phyloP scores from a whole-genome alignment of 495 filamentous ascomycete genomes.

The Cercophora newfieldiana region DNA sequence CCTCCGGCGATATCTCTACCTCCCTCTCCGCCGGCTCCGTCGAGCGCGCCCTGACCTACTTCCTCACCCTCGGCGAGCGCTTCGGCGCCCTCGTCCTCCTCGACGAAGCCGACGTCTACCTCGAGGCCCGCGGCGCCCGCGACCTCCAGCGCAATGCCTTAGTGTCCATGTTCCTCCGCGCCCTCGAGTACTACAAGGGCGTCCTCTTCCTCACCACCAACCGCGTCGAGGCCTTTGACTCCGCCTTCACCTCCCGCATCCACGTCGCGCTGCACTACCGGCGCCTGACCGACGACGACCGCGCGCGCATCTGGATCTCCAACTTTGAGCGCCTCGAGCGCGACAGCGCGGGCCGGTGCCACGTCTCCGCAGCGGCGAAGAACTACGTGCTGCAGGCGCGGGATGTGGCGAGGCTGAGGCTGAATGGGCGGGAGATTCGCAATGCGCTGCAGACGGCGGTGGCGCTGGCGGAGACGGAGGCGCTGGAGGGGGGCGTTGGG shows the following conservation, averaged over 20 bases:
- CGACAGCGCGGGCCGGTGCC: conserved; percentile 33
- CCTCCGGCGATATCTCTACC: conserved; percentile 40
- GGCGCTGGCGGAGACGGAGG: conserved; percentile 44
- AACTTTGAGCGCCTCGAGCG: conserved; percentile 44
- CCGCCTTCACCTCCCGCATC: conserved; percentile 44
- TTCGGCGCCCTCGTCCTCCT: conserved; percentile 46
- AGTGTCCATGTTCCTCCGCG: conserved; percentile 61
- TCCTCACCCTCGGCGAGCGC: conserved; percentile 42
- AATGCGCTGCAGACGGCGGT: conserved; percentile 48
- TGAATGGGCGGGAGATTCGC: conserved; percentile 46
- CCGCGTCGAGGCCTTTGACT: conserved; percentile 44
- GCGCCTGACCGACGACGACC: conserved; percentile 35
- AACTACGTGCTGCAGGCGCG: conserved; percentile 32
- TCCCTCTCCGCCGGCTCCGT: conserved; percentile 29
- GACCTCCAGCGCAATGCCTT: conserved; percentile 77
- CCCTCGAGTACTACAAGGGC: conserved; percentile 45
- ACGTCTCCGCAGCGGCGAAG: conserved; percentile 32
- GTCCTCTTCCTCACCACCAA: conserved; percentile 47
- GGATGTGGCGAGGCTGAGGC: conserved; percentile 33
- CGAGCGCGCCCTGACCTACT: conserved; percentile 41
- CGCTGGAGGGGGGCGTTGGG: conserved; percentile 33
- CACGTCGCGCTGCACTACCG: conserved; percentile 46
- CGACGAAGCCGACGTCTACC: conserved; percentile 50
- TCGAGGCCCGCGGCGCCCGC: conserved; percentile 66
- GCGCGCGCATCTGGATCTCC: conserved; percentile 40